Conservation (phyloP, 106 monocot genomes). For the Dioscorea zingiberensis region DNA sequence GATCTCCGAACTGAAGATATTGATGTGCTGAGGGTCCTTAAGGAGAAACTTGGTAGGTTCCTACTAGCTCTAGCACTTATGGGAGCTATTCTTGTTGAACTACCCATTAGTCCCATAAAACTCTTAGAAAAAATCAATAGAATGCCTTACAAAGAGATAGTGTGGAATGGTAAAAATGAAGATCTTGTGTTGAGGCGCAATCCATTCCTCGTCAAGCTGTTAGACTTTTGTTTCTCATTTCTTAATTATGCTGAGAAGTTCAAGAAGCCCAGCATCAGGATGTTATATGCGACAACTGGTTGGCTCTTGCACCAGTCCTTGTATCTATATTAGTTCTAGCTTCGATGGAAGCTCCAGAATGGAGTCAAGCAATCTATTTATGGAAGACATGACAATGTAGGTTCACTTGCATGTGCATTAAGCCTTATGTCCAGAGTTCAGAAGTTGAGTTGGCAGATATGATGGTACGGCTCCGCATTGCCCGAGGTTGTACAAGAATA, state of each 20-base stretch:
- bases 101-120: no score
- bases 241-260: slow-evolving; percentile 21
- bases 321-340: slow-evolving; percentile 23
- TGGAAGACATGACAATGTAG: slow-evolving; percentile 16
- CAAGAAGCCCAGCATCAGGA: slow-evolving; percentile 18
- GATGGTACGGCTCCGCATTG: no score
- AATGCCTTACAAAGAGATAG: no score
- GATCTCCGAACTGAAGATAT: no score
- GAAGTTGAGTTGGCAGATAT: no score
- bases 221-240: slow-evolving; percentile 48
- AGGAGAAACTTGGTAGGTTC: slow-evolving; percentile 48
- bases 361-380: background rate
- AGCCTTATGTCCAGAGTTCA: no score
- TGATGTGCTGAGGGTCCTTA: no score
- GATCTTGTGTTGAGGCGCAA: slow-evolving; percentile 32
- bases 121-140: no score
- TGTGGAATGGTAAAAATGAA: slow-evolving; percentile 14
- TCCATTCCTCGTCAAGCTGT: slow-evolving; percentile 50
- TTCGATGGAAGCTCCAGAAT: slow-evolving; percentile 6
- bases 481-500: no score
- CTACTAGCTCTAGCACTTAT: slow-evolving; percentile 47
- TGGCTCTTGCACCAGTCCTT: slow-evolving; percentile 60
- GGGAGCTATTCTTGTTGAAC: slow-evolving; percentile 37
- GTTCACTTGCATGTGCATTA: slow-evolving; percentile 9
- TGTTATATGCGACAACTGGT: slow-evolving; percentile 46